Percentiles rank a stretch among this genome's conserved stretches.
Evolutionary conservation across 257 asterid species (phyloP).

Genomic region (Sherardia arvensis): DNA sequence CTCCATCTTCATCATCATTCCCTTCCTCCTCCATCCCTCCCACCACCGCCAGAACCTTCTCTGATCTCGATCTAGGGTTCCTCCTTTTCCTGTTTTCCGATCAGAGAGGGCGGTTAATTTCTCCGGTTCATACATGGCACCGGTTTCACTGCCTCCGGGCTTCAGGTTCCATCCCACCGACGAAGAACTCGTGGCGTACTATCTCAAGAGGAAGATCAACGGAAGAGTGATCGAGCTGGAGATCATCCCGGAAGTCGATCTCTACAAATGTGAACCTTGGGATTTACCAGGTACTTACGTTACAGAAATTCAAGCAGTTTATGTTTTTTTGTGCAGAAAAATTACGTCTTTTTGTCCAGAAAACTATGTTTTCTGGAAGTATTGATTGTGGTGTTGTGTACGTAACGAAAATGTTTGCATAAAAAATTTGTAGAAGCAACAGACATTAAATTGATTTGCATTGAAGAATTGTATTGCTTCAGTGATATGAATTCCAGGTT

Average conservation of each 20-base stretch:
- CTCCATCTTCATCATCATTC: neutral
- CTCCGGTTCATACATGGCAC: constrained; percentile 40
- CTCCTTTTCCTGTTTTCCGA: constrained; percentile 4
- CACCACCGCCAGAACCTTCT: constrained; percentile 16
- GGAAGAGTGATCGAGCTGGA: constrained; percentile 88
- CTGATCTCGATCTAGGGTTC: constrained; percentile 23
- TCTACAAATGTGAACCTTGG: constrained; percentile 99
- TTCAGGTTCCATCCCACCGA: constrained; percentile 98
- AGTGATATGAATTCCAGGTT: neutral
- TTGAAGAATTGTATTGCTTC: neutral
- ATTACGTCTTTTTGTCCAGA: too few relatives aligned
- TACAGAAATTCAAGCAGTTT: neutral
- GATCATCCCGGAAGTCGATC: constrained; percentile 94
- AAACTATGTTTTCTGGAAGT: neutral
- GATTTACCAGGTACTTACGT: constrained; percentile 77
- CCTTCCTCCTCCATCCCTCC: constrained; percentile 20
- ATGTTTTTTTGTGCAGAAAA: neutral
- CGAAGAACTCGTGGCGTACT: constrained; percentile 93
- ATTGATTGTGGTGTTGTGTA: neutral
- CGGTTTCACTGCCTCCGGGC: constrained; percentile 95
- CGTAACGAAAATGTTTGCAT: too few relatives aligned
- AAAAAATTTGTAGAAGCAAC: neutral
- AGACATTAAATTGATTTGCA: neutral
- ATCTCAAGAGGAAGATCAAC: constrained; percentile 82
- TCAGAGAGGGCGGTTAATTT: neutral